Base-by-base conservation (phyloP, 768 basidiomycete genomes). In the Lenzites betulinus region DNA sequence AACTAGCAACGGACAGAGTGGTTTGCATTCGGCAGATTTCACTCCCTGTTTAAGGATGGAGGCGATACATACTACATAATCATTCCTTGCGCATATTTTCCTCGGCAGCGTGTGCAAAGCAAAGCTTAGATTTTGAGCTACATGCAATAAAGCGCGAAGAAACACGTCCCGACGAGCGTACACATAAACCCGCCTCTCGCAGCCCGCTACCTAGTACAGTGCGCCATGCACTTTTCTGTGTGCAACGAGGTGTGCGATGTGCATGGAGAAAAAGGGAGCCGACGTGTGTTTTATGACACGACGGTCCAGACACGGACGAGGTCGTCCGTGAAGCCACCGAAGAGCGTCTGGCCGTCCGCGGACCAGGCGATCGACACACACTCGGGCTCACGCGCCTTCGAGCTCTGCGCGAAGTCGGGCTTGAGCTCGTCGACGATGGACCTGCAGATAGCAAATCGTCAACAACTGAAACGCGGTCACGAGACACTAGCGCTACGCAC, bases 391-490 rank as follows among this genome's bases (percentile, higher is more conserved):
- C 87, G 82, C 20, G 87, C 81, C 59, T 86, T 85, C 66, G 83
- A 82, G 54, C 83, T 84, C 68, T 93, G 90, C 63, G 85, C 83
- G 75, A 93, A 95, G 70, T 95, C 90, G 62, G 96, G 94, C 80
- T 92, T 94, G 82, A 98, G 93, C 80, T 98, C 96, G 69, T 98
- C 97, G 60, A 99, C 97, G 72, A 98, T 97, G 22, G 93, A 95
- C 77, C 93, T 95, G 22, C 25, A 13, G 55, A 16, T 16, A 18
- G 39, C 53, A 28, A 7, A 23, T n/a, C 20, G 16, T 26, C n/a
- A 47, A 25, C 18, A 57, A 5, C 15, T 22, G 22, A 47, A 26
- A 55, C 43, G 33, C 38, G 30, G 7, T 64, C 16, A 63, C 49
- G 30, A 50, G 30, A 60, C 5, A 16, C 44, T 41, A 16, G 49